Percentiles rank a stretch among this genome's conserved stretches.
Conservation (phyloP, 768 basidiomycete genomes). For the Russula compacta region DNA sequence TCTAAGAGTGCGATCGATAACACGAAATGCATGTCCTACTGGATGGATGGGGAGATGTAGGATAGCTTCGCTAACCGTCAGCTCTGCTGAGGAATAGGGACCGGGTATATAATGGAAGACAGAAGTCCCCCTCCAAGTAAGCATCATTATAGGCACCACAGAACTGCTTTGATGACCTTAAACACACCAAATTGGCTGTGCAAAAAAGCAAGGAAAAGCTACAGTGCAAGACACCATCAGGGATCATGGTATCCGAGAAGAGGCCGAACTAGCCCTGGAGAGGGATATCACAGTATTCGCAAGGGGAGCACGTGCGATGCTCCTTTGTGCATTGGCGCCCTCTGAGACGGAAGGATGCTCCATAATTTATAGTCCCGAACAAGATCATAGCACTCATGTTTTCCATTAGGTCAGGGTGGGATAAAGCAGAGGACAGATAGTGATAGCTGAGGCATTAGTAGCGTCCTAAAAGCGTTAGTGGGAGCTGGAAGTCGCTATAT, state of each 20-base stretch:
- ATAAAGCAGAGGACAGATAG: no score
- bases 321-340: background rate
- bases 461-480: no score
- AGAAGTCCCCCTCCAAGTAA: background rate
- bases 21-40: background rate
- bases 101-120: background rate
- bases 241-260: background rate
- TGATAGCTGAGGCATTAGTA: no score
- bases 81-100: background rate
- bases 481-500: no score
- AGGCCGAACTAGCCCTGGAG: background rate
- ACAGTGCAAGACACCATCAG: no score
- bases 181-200: background rate
- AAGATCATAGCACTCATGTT: no score
- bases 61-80: background rate
- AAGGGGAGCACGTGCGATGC: background rate
- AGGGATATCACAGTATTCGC: background rate
- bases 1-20: background rate
- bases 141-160: background rate
- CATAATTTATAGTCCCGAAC: no score
- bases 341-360: background rate
- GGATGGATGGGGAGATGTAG: no score
- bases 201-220: background rate
- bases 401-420: no score
- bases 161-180: no score